Evolutionary conservation across 768 basidiomycete species (phyloP).

Genomic region (Candolleomyces efflorescens): DNA sequence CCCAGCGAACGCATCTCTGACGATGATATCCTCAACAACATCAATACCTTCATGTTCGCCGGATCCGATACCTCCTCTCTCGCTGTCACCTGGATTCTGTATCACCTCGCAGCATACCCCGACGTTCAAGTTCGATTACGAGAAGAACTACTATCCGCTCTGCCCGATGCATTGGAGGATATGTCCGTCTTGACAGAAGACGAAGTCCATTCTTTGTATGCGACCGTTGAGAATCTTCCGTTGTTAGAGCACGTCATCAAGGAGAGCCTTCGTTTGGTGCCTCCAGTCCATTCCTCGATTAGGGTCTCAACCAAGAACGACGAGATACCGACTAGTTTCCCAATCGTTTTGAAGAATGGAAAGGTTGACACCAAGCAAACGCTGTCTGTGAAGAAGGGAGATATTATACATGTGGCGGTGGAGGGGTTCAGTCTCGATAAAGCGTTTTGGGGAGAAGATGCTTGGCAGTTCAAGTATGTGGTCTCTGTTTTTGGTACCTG

Average conservation of each 20-base stretch:
- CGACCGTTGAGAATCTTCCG: slow-evolving; percentile 54
- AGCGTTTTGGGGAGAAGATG: slow-evolving; percentile 74
- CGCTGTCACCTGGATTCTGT: slow-evolving; percentile 80
- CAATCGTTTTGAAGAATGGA: slow-evolving; percentile 51
- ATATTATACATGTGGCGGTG: slow-evolving; percentile 71
- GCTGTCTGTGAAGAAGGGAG: slow-evolving; percentile 60
- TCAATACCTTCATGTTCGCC: slow-evolving; percentile 89
- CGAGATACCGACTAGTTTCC: slow-evolving; percentile 64
- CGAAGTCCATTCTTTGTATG: slow-evolving; percentile 58
- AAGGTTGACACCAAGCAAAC: slow-evolving; percentile 36
- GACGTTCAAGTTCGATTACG: slow-evolving; percentile 68
- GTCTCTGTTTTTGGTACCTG: not conserved
- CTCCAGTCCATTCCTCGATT: slow-evolving; percentile 78
- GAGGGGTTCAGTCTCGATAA: slow-evolving; percentile 80
- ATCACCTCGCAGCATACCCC: slow-evolving; percentile 65
- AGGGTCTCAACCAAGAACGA: slow-evolving; percentile 78
- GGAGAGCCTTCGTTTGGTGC: slow-evolving; percentile 73
- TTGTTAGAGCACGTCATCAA: slow-evolving; percentile 72
- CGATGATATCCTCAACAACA: slow-evolving; percentile 79
- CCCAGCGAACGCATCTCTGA: slow-evolving; percentile 77
- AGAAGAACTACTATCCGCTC: slow-evolving; percentile 53
- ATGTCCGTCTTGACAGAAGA: slow-evolving; percentile 51
- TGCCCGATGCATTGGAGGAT: slow-evolving; percentile 32
- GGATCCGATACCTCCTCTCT: slow-evolving; percentile 87
- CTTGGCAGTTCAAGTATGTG: slow-evolving; percentile 75